Base-by-base conservation (phyloP, 2,329 filamentous ascomycete species). In the Leptographium flavum region DNA sequence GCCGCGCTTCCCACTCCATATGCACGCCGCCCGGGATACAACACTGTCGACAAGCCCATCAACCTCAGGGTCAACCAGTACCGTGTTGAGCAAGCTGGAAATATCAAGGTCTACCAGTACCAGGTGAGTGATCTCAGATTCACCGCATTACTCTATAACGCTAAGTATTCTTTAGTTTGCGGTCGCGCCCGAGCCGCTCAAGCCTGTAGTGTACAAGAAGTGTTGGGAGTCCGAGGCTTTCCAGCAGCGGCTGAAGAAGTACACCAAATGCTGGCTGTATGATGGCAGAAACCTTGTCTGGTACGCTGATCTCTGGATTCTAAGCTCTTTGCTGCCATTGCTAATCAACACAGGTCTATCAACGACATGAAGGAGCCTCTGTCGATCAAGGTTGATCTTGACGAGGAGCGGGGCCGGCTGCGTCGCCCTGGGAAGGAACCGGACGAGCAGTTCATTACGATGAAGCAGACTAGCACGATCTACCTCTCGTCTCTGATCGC, bases 231-330 rank as follows among this genome's bases (percentile, higher is more conserved):
- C 80, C 1, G 65, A 71, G 2, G 61, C 64, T 0, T 70, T 87
- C 7, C 73, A 83, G 58, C 50, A 61, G 0, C 62, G 63, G 3
- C 63, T 88, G 1, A 64, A 67, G 2, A 61, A 65, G 3, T 66
- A 67, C 47, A 65, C 62, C 5, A 59, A 59, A 17, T 56, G 53
- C 36, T 87, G 81, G 74, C 74, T 95, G 46, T 87, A 78, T 54
- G 87, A 96, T 63, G 85, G 86, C 25, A 80, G 81, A 56, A 86
- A 82, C 60, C 71, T 98, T 39, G 88, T 87, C 15, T 98, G 92
- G 90, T 83, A 66, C 55, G 66, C 60, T 47, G 8, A 6, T 42
- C 49, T 57, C 41, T 58, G 36, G 8, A 4, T 35, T 39, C 15
- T 17, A 15, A 7, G 2, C 37, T 42, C 3, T 15, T 14, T 25